Conservation (phyloP, 2,329 filamentous ascomycete genomes). For the Ascochyta fabae region DNA sequence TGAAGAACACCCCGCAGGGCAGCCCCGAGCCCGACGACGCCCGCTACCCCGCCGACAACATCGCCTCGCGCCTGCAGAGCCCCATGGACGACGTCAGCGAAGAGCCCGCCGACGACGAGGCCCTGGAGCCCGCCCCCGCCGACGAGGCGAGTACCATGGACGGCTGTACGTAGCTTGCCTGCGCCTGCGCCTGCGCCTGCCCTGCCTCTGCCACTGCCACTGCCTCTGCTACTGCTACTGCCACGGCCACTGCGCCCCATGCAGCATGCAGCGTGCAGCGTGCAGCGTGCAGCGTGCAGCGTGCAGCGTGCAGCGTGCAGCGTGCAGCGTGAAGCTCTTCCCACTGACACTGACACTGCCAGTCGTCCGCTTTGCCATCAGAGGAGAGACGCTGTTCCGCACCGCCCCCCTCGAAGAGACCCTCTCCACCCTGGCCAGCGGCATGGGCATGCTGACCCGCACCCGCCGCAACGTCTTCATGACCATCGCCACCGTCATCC, state of each 20-base stretch:
- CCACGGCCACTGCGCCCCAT: too few relatives aligned
- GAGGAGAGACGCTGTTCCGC: constrained; percentile 86
- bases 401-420: constrained; percentile 82
- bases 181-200: constrained; percentile 11
- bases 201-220: too few relatives aligned
- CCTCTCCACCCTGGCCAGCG: constrained; percentile 67
- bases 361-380: constrained; percentile 89
- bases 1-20: constrained; percentile 61
- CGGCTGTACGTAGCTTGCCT: constrained; percentile 42
- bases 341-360: constrained; percentile 30
- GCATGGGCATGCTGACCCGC: constrained; percentile 66
- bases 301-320: too few relatives aligned
- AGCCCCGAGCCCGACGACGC: constrained; percentile 56
- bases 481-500: constrained; percentile 65
- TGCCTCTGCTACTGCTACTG: too few relatives aligned
- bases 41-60: constrained; percentile 40
- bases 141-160: constrained; percentile 28
- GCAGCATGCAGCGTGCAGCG: too few relatives aligned
- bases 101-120: constrained; percentile 30
- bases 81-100: constrained; percentile 34
- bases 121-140: constrained; percentile 18
- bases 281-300: too few relatives aligned
- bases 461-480: constrained; percentile 73
- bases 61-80: constrained; percentile 46
- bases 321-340: too few relatives aligned